Percentiles rank a stretch among this genome's conserved stretches.
phyloP scores from a whole-genome alignment of 2,329 filamentous ascomycete species.

The Epichloe uncinata region DNA sequence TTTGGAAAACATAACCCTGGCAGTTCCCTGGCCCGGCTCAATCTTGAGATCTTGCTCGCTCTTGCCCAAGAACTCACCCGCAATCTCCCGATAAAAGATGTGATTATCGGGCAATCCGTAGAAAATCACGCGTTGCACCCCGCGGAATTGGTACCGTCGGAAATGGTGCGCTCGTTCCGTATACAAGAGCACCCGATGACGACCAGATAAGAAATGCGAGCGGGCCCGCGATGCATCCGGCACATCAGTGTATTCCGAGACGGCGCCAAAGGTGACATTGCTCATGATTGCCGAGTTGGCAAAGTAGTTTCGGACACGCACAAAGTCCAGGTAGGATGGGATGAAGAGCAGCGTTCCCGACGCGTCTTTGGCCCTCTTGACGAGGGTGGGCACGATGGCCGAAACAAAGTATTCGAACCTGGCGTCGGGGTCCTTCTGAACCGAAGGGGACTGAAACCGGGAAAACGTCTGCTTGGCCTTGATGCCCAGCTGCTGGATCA shows the following conservation, averaged over 20 bases:
- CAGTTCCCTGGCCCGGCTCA: slow-evolving; percentile 45
- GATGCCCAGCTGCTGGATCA: slow-evolving; percentile 59
- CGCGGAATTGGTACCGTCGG: slow-evolving; percentile 69
- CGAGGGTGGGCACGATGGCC: slow-evolving; percentile 62
- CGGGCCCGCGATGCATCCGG: slow-evolving; percentile 71
- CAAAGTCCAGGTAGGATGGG: slow-evolving; percentile 88
- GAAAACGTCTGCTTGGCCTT: slow-evolving; percentile 79
- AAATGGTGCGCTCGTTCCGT: slow-evolving; percentile 97
- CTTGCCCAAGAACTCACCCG: slow-evolving; percentile 50
- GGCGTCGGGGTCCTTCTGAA: slow-evolving; percentile 67
- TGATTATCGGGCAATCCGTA: slow-evolving; percentile 87
- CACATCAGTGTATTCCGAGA: slow-evolving; percentile 77
- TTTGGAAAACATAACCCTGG: slow-evolving; percentile 62
- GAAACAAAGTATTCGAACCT: slow-evolving; percentile 86
- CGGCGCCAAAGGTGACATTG: slow-evolving; percentile 51
- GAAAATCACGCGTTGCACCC: slow-evolving; percentile 74
- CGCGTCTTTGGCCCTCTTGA: slow-evolving; percentile 50
- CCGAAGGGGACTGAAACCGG: slow-evolving; percentile 60
- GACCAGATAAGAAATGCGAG: slow-evolving; percentile 73
- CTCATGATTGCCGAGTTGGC: slow-evolving; percentile 50
- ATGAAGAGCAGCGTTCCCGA: slow-evolving; percentile 75
- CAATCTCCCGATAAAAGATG: slow-evolving; percentile 64
- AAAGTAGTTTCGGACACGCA: slow-evolving; percentile 85
- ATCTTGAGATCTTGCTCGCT: slow-evolving; percentile 43
- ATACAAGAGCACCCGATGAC: slow-evolving; percentile 76